Percentiles rank a stretch among this genome's conserved stretches.
Conservation (phyloP, 73 alveolate genomes). For the Stentor roeselii region DNA sequence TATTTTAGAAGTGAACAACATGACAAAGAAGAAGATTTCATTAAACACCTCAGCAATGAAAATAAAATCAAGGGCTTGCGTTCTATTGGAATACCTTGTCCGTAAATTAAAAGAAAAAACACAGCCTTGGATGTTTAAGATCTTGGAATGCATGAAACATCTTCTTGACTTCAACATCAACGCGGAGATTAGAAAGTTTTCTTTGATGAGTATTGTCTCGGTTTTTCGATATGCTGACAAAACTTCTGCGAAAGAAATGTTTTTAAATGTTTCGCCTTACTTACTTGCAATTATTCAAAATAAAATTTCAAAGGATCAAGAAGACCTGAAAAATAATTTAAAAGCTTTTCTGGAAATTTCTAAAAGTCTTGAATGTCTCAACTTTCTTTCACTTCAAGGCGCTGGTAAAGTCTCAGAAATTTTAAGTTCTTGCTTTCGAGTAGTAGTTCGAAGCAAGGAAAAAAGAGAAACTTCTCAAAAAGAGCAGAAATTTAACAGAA, state of each 20-base stretch:
- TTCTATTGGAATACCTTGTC: neutral
- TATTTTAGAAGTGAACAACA: neutral
- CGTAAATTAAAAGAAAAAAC: no score
- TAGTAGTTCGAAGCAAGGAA: neutral
- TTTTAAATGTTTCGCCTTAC: neutral
- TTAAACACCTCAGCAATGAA: neutral
- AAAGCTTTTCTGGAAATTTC: neutral
- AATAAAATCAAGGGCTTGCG: neutral
- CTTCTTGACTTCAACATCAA: neutral
- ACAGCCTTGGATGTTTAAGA: neutral
- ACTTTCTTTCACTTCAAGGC: neutral
- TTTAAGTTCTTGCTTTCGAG: neutral
- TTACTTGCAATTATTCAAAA: neutral
- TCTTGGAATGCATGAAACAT: neutral
- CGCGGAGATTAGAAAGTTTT: neutral
- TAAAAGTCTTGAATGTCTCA: neutral
- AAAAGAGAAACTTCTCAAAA: neutral
- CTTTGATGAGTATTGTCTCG: neutral
- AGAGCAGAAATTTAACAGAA: neutral
- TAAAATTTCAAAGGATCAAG: neutral
- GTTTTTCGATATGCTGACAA: neutral
- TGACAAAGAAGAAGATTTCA: no score
- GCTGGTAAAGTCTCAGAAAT: neutral
- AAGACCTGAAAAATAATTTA: neutral
- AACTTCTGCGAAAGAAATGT: neutral